Percentiles rank a stretch among this genome's conserved stretches.
phyloP scores from a whole-genome alignment of 306 rosid species.

The Malus fusca region DNA sequence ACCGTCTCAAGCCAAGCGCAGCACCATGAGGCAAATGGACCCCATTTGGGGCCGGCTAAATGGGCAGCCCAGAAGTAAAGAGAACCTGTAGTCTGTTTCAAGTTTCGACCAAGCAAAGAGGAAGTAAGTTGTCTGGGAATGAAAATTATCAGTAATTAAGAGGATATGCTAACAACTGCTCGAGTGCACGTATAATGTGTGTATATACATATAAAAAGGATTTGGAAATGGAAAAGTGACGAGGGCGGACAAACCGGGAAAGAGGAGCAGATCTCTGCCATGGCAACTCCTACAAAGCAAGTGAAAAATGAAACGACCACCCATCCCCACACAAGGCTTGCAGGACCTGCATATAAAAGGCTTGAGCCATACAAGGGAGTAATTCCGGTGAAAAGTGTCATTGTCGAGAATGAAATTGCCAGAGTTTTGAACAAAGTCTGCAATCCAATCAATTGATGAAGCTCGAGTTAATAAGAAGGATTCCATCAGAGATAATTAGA shows the following conservation, averaged over 20 bases:
- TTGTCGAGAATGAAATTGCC: constrained; percentile 81
- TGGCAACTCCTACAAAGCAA: constrained; percentile 78
- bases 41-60: constrained; percentile 88
- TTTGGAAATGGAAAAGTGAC: constrained; percentile 1
- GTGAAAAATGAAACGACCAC: constrained; percentile 77
- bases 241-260: constrained; percentile 52
- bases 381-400: constrained; percentile 94
- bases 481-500: no score
- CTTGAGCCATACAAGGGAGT: constrained; percentile 85
- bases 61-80: constrained; percentile 96
- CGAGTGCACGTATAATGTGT: no score
- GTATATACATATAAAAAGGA: neutral
- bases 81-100: constrained; percentile 76
- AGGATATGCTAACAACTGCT: neutral
- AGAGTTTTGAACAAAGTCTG: constrained; percentile 87
- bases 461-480: neutral
- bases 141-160: neutral
- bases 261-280: constrained; percentile 93
- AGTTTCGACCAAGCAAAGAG: neutral
- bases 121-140: neutral
- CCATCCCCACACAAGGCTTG: constrained; percentile 91
- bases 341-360: constrained; percentile 78
- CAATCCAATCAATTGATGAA: neutral
- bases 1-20: constrained; percentile 92
- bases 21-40: constrained; percentile 91